Conservation (phyloP, 805 yeast genomes). For the Wickerhamomyces canadensis region DNA sequence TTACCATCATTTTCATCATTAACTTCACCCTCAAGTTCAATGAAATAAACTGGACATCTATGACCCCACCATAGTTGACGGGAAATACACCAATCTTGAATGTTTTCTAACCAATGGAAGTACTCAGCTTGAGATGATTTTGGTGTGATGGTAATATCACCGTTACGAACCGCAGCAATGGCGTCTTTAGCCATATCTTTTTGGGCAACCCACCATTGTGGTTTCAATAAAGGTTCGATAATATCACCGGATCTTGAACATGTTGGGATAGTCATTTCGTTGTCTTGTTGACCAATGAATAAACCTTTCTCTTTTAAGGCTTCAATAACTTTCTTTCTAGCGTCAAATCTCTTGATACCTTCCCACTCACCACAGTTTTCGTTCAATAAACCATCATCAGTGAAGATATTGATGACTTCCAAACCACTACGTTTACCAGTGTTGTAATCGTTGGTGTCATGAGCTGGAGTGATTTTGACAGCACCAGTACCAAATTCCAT, state of each 20-base stretch:
- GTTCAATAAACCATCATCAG: constrained; percentile 88
- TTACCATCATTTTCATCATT: constrained; percentile 55
- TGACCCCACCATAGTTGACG: constrained; percentile 97
- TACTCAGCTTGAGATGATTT: constrained; percentile 88
- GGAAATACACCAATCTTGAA: constrained; percentile 99
- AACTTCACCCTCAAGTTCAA: constrained; percentile 65
- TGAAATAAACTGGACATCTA: constrained; percentile 93
- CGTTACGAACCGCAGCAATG: constrained; percentile 75
- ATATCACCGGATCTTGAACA: constrained; percentile 97
- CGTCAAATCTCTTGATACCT: constrained; percentile 92
- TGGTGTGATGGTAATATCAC: constrained; percentile 78
- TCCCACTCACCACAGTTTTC: constrained; percentile 91
- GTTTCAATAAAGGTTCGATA: constrained; percentile 94
- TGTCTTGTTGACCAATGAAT: constrained; percentile 80
- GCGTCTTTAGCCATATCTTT: constrained; percentile 84
- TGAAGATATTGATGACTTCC: constrained; percentile 83
- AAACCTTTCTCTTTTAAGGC: constrained; percentile 69
- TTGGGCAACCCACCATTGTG: constrained; percentile 99
- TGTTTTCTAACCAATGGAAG: constrained; percentile 91
- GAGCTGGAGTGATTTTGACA: constrained; percentile 98
- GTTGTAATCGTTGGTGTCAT: constrained; percentile 93
- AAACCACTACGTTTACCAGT: constrained; percentile 93
- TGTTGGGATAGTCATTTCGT: constrained; percentile 91
- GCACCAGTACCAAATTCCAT: constrained; percentile 99
- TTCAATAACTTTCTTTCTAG: constrained; percentile 80